phyloP scores from a whole-genome alignment of 2,329 filamentous ascomycete species.

The Hymenoscyphus albidus region DNA sequence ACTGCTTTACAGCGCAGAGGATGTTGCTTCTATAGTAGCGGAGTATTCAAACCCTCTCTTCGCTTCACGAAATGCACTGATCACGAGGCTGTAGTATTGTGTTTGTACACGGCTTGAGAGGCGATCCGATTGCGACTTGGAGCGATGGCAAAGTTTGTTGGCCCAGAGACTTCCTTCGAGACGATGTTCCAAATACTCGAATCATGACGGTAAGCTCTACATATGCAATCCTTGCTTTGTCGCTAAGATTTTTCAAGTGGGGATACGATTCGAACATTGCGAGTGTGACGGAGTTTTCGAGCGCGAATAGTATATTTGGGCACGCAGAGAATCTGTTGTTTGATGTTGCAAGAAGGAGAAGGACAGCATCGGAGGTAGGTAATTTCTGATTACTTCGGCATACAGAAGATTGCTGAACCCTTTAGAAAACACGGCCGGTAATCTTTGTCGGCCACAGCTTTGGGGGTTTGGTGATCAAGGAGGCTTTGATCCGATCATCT shows the following conservation, averaged over 20 bases:
- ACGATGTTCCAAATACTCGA: constrained; percentile 7
- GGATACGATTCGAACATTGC: constrained; percentile 3
- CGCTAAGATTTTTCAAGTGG: neutral
- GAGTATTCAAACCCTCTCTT: neutral
- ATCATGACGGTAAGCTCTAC: constrained; percentile 8
- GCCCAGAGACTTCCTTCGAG: constrained; percentile 8
- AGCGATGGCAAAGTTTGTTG: constrained; percentile 5
- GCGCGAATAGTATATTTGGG: constrained; percentile 4
- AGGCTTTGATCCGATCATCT: constrained; percentile 6
- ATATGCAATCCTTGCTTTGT: neutral
- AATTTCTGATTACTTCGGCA: neutral
- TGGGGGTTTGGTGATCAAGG: constrained; percentile 31
- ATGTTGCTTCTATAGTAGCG: neutral
- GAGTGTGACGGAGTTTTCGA: neutral
- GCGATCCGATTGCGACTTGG: constrained; percentile 8
- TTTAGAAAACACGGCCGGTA: neutral
- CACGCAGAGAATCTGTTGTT: constrained; percentile 5
- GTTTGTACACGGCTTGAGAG: constrained; percentile 10
- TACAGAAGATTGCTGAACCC: neutral
- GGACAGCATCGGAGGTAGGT: neutral
- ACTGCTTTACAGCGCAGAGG: neutral
- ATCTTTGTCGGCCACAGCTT: constrained; percentile 12
- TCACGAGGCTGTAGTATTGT: constrained; percentile 1
- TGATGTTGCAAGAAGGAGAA: constrained; percentile 2
- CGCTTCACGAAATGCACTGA: neutral